Evolutionary conservation across 805 yeast genomes (phyloP), one percentile per base, ranked within the genome.

Genomic region (Zygosaccharomyces lentus): DNA sequence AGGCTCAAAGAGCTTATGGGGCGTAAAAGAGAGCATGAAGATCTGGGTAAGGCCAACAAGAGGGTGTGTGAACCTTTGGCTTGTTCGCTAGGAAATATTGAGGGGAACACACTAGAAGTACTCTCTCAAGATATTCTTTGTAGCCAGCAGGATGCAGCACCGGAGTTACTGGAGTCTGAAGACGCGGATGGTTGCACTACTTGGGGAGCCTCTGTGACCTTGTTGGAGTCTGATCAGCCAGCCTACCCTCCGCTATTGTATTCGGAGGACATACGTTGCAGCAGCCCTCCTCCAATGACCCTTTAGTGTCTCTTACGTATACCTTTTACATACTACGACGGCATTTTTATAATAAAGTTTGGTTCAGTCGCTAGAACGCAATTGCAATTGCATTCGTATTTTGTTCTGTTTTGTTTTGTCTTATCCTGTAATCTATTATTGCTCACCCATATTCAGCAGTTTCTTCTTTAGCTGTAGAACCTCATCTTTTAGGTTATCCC

Each of bases 401-500:
- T n/a, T 34, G 13, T 30, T 24, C 7, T 30, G 26, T 13, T 31
- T 9, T 38, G 37, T 43, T 37, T 45, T 38, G 23, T 46, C 41
- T 38, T 34, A 27, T 40, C 37, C 24, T 47, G 43, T 13, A 39
- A 37, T 17, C 46, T 43, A 19, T 41, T 37, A 45, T 16, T 45
- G 40, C 19, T 49, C 49, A 21, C 44, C 47, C 43, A 49, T 30
- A 12, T 30, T 43, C 12, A 61, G 64, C 48, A 83, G 65, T 55
- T 77, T 77, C 61, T 83, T 84, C 66, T 83, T 82, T 60, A 83
- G 67, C 0, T 70, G 56, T 26, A 78, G 61, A 12, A 81, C 77
- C 48, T 74, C 81, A 17, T 80, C 84, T 58, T 80, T 82, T 62
- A 86, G 70, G 55, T 82, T 84, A 59, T 88, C 93, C 53, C 95